Conservation (phyloP, 495 filamentous ascomycete genomes). For the Penicillium fimorum region DNA sequence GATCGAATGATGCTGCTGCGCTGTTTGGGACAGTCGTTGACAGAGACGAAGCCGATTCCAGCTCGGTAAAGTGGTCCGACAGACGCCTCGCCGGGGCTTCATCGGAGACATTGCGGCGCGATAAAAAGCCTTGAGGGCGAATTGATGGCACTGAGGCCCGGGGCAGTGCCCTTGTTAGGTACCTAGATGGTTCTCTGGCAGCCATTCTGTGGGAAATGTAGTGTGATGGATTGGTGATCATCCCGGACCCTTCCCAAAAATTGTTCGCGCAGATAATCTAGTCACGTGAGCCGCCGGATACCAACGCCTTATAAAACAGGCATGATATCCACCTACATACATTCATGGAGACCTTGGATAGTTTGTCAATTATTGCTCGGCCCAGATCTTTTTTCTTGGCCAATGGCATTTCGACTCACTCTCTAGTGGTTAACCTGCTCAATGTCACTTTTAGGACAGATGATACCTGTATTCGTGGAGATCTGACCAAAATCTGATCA, state of each 20-base stretch:
- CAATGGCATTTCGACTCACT: neutral
- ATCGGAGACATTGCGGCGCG: constrained; percentile 50
- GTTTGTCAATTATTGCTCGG: neutral
- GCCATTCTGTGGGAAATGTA: constrained; percentile 36
- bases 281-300: constrained; percentile 17
- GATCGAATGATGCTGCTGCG: constrained; percentile 52
- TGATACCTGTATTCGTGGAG: neutral
- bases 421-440: neutral
- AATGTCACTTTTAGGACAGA: neutral
- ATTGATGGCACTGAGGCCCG: constrained; percentile 36
- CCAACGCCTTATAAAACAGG: constrained; percentile 21
- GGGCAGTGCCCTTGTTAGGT: constrained; percentile 44
- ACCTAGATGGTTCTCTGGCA: constrained; percentile 43
- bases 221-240: constrained; percentile 16
- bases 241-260: constrained; percentile 32
- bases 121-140: constrained; percentile 35
- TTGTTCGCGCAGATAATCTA: constrained; percentile 30
- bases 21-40: constrained; percentile 25
- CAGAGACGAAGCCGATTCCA: constrained; percentile 41
- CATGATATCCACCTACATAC: neutral
- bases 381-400: neutral
- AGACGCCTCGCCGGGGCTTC: constrained; percentile 37
- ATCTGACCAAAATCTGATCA: neutral
- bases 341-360: neutral
- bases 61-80: constrained; percentile 34